phyloP scores from a whole-genome alignment of 169 alveolate species.

The Miamiensis avidus region DNA sequence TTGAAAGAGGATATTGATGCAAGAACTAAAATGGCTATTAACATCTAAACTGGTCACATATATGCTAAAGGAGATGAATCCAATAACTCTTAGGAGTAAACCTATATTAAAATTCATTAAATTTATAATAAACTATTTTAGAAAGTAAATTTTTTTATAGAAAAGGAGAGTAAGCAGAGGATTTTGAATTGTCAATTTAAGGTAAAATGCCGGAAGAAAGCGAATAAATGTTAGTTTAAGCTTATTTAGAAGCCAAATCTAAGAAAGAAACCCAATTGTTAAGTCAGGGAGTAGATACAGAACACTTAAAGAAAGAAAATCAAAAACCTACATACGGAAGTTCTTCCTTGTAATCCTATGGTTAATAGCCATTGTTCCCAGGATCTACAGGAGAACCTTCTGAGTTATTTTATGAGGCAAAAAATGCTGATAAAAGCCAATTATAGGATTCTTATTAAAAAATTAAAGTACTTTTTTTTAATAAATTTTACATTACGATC shows the following conservation, averaged over 20 bases:
- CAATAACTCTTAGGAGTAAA: too few species aligned
- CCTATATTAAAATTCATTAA: too few species aligned
- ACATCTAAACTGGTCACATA: constrained; percentile 39
- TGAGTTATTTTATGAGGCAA: background rate
- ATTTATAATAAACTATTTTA: too few species aligned
- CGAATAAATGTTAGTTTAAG: constrained; percentile 1
- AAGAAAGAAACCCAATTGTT: constrained; percentile 9
- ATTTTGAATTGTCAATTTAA: constrained; percentile 5
- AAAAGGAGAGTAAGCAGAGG: constrained; percentile 6
- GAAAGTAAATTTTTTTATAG: too few species aligned
- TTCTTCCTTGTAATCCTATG: background rate
- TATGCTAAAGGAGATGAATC: constrained; percentile 23
- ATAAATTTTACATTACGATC: too few species aligned
- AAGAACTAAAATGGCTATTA: constrained; percentile 29
- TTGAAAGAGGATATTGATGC: constrained; percentile 32
- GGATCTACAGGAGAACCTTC: constrained; percentile 9
- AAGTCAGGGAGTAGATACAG: constrained; percentile 2
- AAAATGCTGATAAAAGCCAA: constrained; percentile 5
- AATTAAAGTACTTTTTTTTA: constrained; percentile 9
- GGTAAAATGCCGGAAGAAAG: constrained; percentile 8
- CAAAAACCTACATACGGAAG: background rate
- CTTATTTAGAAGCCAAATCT: constrained; percentile 17
- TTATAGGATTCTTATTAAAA: constrained; percentile 3
- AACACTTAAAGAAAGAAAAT: background rate
- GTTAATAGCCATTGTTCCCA: background rate